Percentiles rank a stretch among this genome's conserved stretches.
phyloP scores from a whole-genome alignment of 2,329 filamentous ascomycete species.

The Alternaria alternata region DNA sequence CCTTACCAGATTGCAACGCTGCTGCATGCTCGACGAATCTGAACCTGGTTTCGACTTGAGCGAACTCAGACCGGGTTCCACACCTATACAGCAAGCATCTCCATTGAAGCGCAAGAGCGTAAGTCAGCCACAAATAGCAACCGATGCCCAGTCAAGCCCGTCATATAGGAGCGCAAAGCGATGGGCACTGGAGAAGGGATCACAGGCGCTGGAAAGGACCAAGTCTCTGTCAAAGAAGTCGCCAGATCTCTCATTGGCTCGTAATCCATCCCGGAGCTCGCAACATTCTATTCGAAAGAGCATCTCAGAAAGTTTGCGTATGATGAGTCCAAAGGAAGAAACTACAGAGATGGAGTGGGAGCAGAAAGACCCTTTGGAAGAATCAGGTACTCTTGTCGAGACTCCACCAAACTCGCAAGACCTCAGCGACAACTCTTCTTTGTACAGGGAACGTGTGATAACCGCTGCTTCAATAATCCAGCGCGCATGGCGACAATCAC shows the following conservation, averaged over 20 bases:
- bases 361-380: constrained; percentile 37
- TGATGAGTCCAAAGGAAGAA: constrained; percentile 45
- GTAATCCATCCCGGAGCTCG: constrained; percentile 43
- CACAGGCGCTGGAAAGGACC: constrained; percentile 45
- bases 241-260: constrained; percentile 38
- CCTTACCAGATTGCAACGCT: constrained; percentile 52
- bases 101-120: constrained; percentile 46
- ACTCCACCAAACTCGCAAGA: constrained; percentile 43
- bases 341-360: constrained; percentile 41
- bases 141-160: constrained; percentile 41
- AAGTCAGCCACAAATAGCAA: constrained; percentile 32
- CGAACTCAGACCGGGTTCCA: constrained; percentile 33
- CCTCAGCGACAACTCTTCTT: constrained; percentile 31
- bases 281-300: constrained; percentile 46
- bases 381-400: constrained; percentile 37
- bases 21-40: constrained; percentile 51
- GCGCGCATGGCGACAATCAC: constrained; percentile 46
- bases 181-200: constrained; percentile 48
- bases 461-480: constrained; percentile 48
- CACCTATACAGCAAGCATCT: constrained; percentile 30
- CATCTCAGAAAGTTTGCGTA: constrained; percentile 40
- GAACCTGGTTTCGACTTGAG: constrained; percentile 43
- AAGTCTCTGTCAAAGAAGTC: constrained; percentile 44
- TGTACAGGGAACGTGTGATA: constrained; percentile 35
- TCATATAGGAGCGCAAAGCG: constrained; percentile 48